Conservation (phyloP, 129 eudicot species). For the Chrysanthemum seticuspe region DNA sequence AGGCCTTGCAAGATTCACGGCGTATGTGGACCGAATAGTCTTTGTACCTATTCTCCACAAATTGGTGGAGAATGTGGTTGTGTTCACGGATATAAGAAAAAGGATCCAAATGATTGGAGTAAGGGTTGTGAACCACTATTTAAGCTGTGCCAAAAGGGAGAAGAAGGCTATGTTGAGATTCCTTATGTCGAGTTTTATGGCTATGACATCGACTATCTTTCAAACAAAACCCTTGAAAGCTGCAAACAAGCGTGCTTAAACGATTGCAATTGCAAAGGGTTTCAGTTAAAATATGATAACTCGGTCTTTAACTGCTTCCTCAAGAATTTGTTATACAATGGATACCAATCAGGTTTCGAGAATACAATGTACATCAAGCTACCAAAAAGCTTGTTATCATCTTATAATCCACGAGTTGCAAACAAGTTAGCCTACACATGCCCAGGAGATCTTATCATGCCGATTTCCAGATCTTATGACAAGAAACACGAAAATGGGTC, state of each 20-base stretch:
- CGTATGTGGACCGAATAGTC: constrained; percentile 42
- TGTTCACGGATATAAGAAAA: constrained; percentile 36
- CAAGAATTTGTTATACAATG: constrained; percentile 42
- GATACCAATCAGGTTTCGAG: constrained; percentile 24
- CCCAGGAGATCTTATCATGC: neutral
- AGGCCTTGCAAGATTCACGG: constrained; percentile 42
- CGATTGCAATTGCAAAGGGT: constrained; percentile 44
- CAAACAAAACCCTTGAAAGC: constrained; percentile 26
- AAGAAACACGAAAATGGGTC: constrained; percentile 8
- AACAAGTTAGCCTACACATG: constrained; percentile 14
- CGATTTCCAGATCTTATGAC: constrained; percentile 24
- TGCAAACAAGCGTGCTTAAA: constrained; percentile 38
- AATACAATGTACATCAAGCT: constrained; percentile 34
- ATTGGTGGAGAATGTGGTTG: constrained; percentile 36
- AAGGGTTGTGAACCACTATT: constrained; percentile 41
- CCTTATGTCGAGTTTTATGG: constrained; percentile 39
- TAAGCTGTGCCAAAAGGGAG: constrained; percentile 5
- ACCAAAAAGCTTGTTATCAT: constrained; percentile 22
- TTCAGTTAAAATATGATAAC: constrained; percentile 23
- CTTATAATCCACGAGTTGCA: neutral
- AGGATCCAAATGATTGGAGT: constrained; percentile 33
- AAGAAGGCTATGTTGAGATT: constrained; percentile 23
- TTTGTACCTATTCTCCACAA: constrained; percentile 32
- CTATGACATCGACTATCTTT: constrained; percentile 21
- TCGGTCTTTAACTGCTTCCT: constrained; percentile 27